Evolutionary conservation across 1,284 basidiomycete genomes (phyloP).

Genomic region (Ustilago cynodontis): DNA sequence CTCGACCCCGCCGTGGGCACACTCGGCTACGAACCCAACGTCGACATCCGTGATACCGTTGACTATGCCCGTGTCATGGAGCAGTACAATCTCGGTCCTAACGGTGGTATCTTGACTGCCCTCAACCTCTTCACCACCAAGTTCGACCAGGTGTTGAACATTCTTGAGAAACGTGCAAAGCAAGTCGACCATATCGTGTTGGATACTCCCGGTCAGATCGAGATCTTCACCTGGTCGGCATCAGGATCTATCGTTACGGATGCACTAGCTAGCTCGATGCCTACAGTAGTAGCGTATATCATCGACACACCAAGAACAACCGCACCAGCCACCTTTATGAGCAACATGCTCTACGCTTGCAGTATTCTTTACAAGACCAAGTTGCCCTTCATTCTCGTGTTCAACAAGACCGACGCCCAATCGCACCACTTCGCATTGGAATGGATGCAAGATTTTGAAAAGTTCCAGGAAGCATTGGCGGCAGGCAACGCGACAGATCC

Average conservation of each 20-base stretch:
- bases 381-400: slow-evolving; percentile 95
- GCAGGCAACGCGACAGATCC: slow-evolving; percentile 72
- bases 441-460: slow-evolving; percentile 98
- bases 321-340: slow-evolving; percentile 98
- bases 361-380: slow-evolving; percentile 99
- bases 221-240: slow-evolving; percentile 99
- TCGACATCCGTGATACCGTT: slow-evolving; percentile 97
- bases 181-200: slow-evolving; percentile 89
- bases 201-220: slow-evolving; percentile 98
- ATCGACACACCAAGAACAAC: slow-evolving; percentile 97
- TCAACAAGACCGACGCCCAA: slow-evolving; percentile 97
- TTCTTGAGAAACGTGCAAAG: slow-evolving; percentile 90
- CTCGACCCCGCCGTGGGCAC: slow-evolving; percentile 94
- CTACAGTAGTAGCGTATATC: slow-evolving; percentile 94
- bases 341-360: slow-evolving; percentile 99
- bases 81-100: slow-evolving; percentile 99
- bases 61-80: slow-evolving; percentile 99
- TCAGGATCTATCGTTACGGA: slow-evolving; percentile 99
- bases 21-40: slow-evolving; percentile 93
- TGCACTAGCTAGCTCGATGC: slow-evolving; percentile 91
- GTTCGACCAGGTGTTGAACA: slow-evolving; percentile 93
- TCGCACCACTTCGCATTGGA: slow-evolving; percentile 90
- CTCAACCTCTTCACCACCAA: slow-evolving; percentile 99
- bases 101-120: slow-evolving; percentile 96
- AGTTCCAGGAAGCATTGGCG: slow-evolving; percentile 73